phyloP scores from a whole-genome alignment of 768 basidiomycete species.

The Naganishia kalamii region DNA sequence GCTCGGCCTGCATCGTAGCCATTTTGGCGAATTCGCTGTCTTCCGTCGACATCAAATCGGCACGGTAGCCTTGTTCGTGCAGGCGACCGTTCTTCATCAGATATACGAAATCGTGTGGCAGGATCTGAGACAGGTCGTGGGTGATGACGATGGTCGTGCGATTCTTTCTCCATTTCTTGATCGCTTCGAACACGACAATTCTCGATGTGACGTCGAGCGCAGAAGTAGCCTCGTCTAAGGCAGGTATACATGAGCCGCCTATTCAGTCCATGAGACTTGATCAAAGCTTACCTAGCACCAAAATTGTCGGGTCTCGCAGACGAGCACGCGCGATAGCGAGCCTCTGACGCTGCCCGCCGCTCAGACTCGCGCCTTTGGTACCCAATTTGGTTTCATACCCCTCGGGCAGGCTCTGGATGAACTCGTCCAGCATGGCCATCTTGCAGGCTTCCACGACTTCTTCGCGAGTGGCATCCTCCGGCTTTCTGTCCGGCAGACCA shows the following conservation, averaged over 20 bases:
- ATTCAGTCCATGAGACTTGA: too few relatives aligned
- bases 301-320: slow-evolving; percentile 74
- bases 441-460: slow-evolving; percentile 77
- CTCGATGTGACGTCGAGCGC: slow-evolving; percentile 77
- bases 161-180: slow-evolving; percentile 63
- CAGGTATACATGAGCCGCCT: neutral
- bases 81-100: slow-evolving; percentile 74
- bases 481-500: slow-evolving; percentile 48
- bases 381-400: slow-evolving; percentile 82
- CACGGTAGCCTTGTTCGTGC: slow-evolving; percentile 79
- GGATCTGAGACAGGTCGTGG: slow-evolving; percentile 84
- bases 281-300: slow-evolving; percentile 74
- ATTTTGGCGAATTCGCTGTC: slow-evolving; percentile 68
- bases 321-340: slow-evolving; percentile 81
- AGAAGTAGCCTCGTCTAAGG: slow-evolving; percentile 52
- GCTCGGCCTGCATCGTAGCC: slow-evolving; percentile 56
- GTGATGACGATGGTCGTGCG: slow-evolving; percentile 91
- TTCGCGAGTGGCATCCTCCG: slow-evolving; percentile 55
- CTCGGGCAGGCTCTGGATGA: slow-evolving; percentile 70
- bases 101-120: slow-evolving; percentile 74
- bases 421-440: slow-evolving; percentile 81
- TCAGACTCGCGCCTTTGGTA: slow-evolving; percentile 65
- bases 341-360: slow-evolving; percentile 88
- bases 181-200: slow-evolving; percentile 64
- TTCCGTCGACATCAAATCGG: slow-evolving; percentile 60